These are phyloP conservation scores for Musa balbisiana DNA, from an alignment of 202 grass and related monocot species.

Conservation along the genomic window DNA sequence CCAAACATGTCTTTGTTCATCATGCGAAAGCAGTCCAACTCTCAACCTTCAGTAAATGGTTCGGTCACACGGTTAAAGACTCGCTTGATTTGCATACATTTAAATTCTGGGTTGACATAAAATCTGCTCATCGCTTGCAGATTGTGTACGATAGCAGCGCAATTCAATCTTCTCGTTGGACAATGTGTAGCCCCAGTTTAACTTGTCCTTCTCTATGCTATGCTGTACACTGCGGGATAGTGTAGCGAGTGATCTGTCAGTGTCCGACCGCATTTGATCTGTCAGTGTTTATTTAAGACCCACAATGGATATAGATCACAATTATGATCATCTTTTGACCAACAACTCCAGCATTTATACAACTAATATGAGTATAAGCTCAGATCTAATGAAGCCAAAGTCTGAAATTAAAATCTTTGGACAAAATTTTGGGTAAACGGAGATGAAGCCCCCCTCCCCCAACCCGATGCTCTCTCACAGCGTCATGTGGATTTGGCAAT, in stretches of 20 bases:
- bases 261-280: too few relatives aligned
- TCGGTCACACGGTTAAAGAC: background rate
- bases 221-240: too few relatives aligned
- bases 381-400: background rate
- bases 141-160: background rate
- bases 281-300: too few relatives aligned
- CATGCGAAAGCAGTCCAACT: slow-evolving; percentile 21
- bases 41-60: background rate
- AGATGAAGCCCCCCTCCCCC: background rate
- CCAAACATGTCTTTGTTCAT: slow-evolving; percentile 34
- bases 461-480: background rate
- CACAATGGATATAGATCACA: too few relatives aligned
- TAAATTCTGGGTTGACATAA: background rate
- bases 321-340: background rate
- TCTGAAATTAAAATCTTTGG: background rate
- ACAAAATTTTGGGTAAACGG: background rate
- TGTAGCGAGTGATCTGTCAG: too few relatives aligned
- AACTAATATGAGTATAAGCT: background rate
- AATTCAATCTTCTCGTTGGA: background rate
- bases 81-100: background rate
- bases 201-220: background rate
- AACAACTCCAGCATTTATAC: background rate
- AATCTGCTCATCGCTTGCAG: background rate
- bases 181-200: too few relatives aligned
- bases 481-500: background rate